Evolutionary conservation across 2,329 filamentous ascomycete species (phyloP).

Genomic region (Samsoniella hepiali): DNA sequence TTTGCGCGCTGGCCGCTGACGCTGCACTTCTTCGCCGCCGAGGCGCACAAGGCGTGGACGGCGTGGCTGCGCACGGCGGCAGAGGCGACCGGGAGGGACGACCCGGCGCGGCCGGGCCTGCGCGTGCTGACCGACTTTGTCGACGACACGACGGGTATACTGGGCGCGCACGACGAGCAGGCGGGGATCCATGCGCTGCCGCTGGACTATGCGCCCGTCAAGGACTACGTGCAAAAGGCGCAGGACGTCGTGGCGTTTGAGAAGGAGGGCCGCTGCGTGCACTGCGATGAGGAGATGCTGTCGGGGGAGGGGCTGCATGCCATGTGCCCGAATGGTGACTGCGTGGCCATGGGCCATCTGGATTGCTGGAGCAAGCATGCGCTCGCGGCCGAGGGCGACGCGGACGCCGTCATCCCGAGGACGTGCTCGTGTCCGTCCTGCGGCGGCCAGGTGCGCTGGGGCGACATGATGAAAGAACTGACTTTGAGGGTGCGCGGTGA

Average conservation of each 20-base stretch:
- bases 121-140: conserved; percentile 56
- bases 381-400: conserved; percentile 34
- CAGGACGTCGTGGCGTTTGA: conserved; percentile 54
- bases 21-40: conserved; percentile 71
- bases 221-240: conserved; percentile 53
- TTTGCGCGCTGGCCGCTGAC: conserved; percentile 81
- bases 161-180: conserved; percentile 14
- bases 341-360: conserved; percentile 57
- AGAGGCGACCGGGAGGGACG: conserved; percentile 36
- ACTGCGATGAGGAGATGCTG: conserved; percentile 47
- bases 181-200: conserved; percentile 52
- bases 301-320: conserved; percentile 51
- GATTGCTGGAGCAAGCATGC: conserved; percentile 57
- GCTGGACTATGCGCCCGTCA: conserved; percentile 53
- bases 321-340: conserved; percentile 52
- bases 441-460: conserved; percentile 61
- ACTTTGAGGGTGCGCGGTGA: conserved; percentile 68
- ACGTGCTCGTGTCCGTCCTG: conserved; percentile 71
- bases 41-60: conserved; percentile 68
- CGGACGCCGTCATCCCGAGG: conserved; percentile 59
- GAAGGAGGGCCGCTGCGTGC: conserved; percentile 51
- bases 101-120: conserved; percentile 46
- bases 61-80: conserved; percentile 44
- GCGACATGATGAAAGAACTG: conserved; percentile 76
- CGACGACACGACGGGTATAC: conserved; percentile 11